Evolutionary conservation across 768 basidiomycete genomes (phyloP).

Genomic region (Podaxis sp.): DNA sequence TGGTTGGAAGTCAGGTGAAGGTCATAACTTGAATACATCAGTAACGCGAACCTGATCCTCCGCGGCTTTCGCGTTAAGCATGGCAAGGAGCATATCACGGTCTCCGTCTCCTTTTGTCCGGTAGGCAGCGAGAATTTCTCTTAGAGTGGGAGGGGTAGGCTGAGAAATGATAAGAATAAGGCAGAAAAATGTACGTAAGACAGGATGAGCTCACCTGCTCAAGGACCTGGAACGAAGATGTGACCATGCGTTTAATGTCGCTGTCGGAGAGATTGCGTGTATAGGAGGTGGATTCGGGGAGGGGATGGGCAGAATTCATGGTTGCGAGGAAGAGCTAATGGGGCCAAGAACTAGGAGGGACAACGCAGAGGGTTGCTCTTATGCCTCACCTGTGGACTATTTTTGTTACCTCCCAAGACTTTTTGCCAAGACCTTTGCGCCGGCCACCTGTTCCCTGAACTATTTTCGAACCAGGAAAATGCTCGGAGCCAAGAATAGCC

Average conservation of each 20-base stretch:
- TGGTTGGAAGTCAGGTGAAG: slow-evolving; percentile 27
- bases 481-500: slow-evolving; percentile 29
- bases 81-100: slow-evolving; percentile 85
- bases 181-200: slow-evolving; percentile 21
- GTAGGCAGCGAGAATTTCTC: slow-evolving; percentile 88
- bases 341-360: slow-evolving; percentile 40
- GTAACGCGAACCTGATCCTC: slow-evolving; percentile 78
- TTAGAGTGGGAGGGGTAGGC: slow-evolving; percentile 77
- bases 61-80: slow-evolving; percentile 89
- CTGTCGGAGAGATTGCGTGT: slow-evolving; percentile 25
- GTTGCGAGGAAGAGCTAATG: slow-evolving; percentile 30
- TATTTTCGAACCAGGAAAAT: slow-evolving; percentile 41
- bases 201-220: slow-evolving; percentile 37
- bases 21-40: background rate
- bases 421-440: slow-evolving; percentile 43
- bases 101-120: slow-evolving; percentile 86
- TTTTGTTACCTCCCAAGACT: slow-evolving; percentile 45
- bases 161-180: slow-evolving; percentile 28
- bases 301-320: slow-evolving; percentile 36
- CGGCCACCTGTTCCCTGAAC: slow-evolving; percentile 28
- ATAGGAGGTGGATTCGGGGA: slow-evolving; percentile 28
- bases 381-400: slow-evolving; percentile 44
- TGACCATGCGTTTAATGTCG: slow-evolving; percentile 35
- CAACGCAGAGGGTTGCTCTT: slow-evolving; percentile 41
- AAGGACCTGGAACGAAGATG: slow-evolving; percentile 39